These are phyloP conservation scores for Sherardia arvensis DNA, from an alignment of 257 asterid species.

Conservation along the genomic window DNA sequence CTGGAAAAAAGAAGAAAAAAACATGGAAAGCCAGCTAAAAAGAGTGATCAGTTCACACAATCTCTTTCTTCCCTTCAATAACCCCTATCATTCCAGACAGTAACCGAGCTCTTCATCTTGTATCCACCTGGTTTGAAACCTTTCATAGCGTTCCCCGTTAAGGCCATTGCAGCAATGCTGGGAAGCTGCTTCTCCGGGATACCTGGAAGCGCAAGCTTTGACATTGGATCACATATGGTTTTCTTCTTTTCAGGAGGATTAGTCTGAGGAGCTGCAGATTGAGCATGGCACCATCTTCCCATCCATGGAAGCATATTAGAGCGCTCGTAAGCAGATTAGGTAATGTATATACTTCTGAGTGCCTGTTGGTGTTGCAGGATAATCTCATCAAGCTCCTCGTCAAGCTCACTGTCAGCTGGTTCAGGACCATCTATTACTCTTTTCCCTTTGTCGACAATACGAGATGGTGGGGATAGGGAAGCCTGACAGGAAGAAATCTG, in stretches of 20 bases:
- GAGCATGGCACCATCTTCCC: constrained; percentile 46
- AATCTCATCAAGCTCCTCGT: constrained; percentile 38
- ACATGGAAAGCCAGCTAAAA: background rate
- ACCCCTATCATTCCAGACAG: constrained; percentile 52
- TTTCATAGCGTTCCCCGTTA: constrained; percentile 57
- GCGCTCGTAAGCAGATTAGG: background rate
- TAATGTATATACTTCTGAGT: constrained; percentile 27
- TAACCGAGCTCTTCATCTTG: constrained; percentile 40
- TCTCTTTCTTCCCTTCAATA: constrained; percentile 16
- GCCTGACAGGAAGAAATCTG: constrained; percentile 7
- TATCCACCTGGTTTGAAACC: constrained; percentile 44
- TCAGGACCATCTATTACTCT: constrained; percentile 15
- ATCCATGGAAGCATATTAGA: constrained; percentile 43
- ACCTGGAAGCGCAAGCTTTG: constrained; percentile 31
- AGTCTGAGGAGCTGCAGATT: constrained; percentile 14
- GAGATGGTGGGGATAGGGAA: constrained; percentile 16
- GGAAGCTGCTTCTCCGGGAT: constrained; percentile 56
- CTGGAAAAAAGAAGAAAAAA: too few species aligned
- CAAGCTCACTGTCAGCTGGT: constrained; percentile 62
- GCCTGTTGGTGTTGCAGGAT: constrained; percentile 31
- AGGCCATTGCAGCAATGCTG: constrained; percentile 80
- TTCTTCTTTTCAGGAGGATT: constrained; percentile 14
- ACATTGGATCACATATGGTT: constrained; percentile 36
- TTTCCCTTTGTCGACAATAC: constrained; percentile 9
- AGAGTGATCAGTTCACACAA: background rate